Conservation (phyloP, 108 stramenopile genomes). For the Nitzschia palea region DNA sequence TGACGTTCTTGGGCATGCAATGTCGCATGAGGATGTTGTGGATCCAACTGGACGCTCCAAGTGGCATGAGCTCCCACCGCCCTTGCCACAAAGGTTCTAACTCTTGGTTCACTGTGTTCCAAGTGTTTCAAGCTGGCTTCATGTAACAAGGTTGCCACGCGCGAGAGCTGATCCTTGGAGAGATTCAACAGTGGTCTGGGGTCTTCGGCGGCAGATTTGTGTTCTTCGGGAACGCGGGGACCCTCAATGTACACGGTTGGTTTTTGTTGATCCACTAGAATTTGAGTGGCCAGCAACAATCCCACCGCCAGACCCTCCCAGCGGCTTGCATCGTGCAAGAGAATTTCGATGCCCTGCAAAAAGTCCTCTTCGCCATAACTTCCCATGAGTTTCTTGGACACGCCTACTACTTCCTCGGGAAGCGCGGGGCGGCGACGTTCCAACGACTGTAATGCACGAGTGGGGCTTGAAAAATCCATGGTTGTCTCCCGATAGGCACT, state of each 20-base stretch:
- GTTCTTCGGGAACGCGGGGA: conserved; percentile 65
- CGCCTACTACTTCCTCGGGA: conserved; percentile 48
- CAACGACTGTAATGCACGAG: conserved; percentile 64
- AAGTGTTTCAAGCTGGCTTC: conserved; percentile 50
- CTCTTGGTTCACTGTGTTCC: conserved; percentile 80
- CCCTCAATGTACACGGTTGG: conserved; percentile 79
- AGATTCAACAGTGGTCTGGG: conserved; percentile 1
- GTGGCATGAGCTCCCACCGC: conserved; percentile 72
- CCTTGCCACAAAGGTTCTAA: conserved; percentile 79
- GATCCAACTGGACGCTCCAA: conserved; percentile 30
- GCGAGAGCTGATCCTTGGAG: conserved; percentile 29
- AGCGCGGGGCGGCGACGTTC: conserved; percentile 71
- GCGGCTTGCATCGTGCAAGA: conserved; percentile 34
- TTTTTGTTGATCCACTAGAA: conserved; percentile 32
- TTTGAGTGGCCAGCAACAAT: conserved; percentile 59
- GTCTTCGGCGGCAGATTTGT: conserved; percentile 3
- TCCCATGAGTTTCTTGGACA: conserved; percentile 35
- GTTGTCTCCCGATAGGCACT: neutral
- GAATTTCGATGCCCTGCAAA: conserved; percentile 23
- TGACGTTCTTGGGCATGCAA: conserved; percentile 11
- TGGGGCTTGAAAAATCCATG: conserved; percentile 84
- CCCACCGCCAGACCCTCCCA: conserved; percentile 89
- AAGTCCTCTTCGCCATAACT: conserved; percentile 1
- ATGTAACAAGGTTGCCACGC: conserved; percentile 50
- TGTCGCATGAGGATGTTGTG: neutral